Evolutionary conservation across 2,329 filamentous ascomycete genomes (phyloP), one percentile per base, ranked within the genome.

Genomic region (Paracoccidioides brasiliensis): DNA sequence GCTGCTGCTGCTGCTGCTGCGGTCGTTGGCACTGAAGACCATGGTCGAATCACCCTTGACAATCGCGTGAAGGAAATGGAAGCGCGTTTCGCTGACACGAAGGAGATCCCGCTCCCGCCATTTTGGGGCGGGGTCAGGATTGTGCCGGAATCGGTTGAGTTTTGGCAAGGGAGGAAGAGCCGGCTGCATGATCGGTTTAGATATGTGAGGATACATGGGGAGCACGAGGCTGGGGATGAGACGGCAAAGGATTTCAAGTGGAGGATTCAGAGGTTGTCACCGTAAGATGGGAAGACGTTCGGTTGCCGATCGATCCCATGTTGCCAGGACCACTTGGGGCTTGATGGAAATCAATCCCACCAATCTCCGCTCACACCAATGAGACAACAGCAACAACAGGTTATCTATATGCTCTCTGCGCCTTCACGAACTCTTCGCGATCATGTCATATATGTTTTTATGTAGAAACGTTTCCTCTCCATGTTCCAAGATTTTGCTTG

Each of bases 71-170:
- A 76, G 60, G 88, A 95, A 64, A 79, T 84, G 40, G 87, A 95
- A 74, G 74, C 79, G 69, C 78, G 75, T 62, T 98, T 95, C 68
- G 79, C 84, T 44, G 87, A 82, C 1, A 66, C 80, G 60, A 86
- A 95, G 33, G 73, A 86, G 56, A 95, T 98, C 61, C 90, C 90
- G 1, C 83, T 96, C 52, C 93, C 93, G 3, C 84, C 87, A 8
- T 96, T 95, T 69, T 98, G 93, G 93, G 93, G 93, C 35, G 93
- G 93, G 0, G 68, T 96, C 69, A 82, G 91, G 63, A 80, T 98
- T 58, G 78, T 90, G 60, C 91, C 93, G 0, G 86, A 90, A 66
- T 81, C 82, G 63, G 79, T 98, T 51, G 93, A 98, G 78, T 98
- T 98, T 69, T 98, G 93, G 81, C 90, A 96, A 76, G 93, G 93